Conservation (phyloP, 306 rosid species). For the Coriaria nepalensis region DNA sequence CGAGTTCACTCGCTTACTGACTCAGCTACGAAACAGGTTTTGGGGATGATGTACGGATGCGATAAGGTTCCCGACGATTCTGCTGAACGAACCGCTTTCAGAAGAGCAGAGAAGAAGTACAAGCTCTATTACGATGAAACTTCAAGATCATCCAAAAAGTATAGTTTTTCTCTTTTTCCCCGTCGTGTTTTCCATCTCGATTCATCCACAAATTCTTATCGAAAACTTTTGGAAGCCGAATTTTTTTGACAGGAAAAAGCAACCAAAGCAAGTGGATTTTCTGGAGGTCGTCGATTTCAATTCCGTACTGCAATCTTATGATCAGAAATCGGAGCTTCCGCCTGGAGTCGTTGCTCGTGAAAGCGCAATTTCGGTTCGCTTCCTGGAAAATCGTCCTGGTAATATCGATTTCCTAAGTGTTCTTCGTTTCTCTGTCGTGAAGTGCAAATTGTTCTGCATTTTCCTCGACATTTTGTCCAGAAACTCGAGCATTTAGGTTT, state of each 20-base stretch:
- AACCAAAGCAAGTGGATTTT: constrained; percentile 58
- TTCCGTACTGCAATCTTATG: constrained; percentile 35
- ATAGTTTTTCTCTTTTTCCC: constrained; percentile 2
- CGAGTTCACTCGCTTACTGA: background rate
- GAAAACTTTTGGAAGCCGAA: background rate
- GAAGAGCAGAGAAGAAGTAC: constrained; percentile 86
- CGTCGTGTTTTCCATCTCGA: background rate
- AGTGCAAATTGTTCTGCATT: no score
- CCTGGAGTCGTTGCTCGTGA: constrained; percentile 25
- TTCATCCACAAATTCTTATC: background rate
- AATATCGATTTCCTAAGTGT: constrained; percentile 4
- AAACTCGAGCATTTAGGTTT: no score
- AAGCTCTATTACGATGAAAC: constrained; percentile 71
- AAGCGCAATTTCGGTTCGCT: constrained; percentile 27
- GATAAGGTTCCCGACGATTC: constrained; percentile 36
- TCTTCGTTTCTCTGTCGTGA: background rate
- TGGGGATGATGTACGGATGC: constrained; percentile 50
- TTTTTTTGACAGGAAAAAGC: constrained; percentile 41
- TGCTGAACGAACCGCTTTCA: constrained; percentile 77
- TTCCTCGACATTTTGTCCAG: no score
- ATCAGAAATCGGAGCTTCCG: constrained; percentile 35
- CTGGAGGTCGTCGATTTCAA: constrained; percentile 74
- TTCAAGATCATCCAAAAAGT: constrained; percentile 46
- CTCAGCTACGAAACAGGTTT: constrained; percentile 1
- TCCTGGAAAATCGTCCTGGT: constrained; percentile 64